phyloP scores from a whole-genome alignment of 2,329 filamentous ascomycete species.

The Xylaria sp. region DNA sequence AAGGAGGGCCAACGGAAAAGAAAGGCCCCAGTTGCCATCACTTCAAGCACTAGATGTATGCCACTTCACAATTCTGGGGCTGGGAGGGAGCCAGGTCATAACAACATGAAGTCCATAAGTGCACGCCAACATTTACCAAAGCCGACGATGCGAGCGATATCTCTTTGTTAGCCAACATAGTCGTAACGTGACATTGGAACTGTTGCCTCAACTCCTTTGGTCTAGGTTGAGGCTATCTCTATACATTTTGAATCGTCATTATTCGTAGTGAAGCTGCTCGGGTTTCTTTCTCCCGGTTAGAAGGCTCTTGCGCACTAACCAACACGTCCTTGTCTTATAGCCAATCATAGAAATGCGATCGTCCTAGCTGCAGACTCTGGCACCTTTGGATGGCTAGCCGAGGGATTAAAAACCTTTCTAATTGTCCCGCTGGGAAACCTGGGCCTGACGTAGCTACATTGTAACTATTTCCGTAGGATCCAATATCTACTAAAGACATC shows the following conservation, averaged over 20 bases:
- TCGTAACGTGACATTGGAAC: neutral
- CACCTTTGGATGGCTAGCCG: constrained; percentile 26
- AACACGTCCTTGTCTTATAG: constrained; percentile 5
- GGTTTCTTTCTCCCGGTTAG: constrained; percentile 17
- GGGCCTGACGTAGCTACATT: constrained; percentile 6
- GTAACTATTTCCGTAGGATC: neutral
- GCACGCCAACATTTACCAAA: constrained; percentile 10
- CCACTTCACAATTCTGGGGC: too few species aligned
- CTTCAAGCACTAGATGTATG: constrained; percentile 3
- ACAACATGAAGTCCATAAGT: constrained; percentile 8
- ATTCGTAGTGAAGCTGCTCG: constrained; percentile 14
- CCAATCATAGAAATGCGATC: constrained; percentile 35
- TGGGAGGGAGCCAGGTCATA: neutral
- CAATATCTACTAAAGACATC: neutral
- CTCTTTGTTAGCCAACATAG: constrained; percentile 5
- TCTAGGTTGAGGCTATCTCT: neutral
- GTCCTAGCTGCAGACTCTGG: constrained; percentile 27
- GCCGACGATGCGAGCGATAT: neutral
- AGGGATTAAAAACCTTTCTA: constrained; percentile 25
- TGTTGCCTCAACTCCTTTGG: neutral
- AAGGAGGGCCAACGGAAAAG: constrained; percentile 16
- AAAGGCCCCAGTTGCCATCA: constrained; percentile 7
- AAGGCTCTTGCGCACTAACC: constrained; percentile 7
- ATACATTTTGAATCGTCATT: neutral
- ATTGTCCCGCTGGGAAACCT: constrained; percentile 17